A percentile compares a stretch with the other conserved stretches of the same genome.
These are phyloP conservation scores for Starmerella asiatica DNA, from an alignment of 805 yeast genomes.

Conservation along the genomic window DNA sequence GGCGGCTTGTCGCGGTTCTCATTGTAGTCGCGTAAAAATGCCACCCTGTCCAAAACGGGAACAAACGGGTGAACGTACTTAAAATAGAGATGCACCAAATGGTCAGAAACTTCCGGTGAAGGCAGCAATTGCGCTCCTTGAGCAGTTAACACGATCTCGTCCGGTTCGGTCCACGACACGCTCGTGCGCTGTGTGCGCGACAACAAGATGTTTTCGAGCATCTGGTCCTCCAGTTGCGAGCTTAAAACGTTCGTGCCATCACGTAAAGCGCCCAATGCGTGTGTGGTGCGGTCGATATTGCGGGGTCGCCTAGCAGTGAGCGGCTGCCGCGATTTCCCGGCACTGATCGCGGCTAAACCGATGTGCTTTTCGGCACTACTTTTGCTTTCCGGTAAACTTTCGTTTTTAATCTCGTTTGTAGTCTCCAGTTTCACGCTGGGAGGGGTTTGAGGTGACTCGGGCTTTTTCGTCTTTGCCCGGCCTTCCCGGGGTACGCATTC, in stretches of 20 bases:
- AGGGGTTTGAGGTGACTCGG: slow-evolving; percentile 28
- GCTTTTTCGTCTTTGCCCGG: slow-evolving; percentile 29
- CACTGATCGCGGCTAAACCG: background rate
- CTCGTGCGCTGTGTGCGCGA: slow-evolving; percentile 1
- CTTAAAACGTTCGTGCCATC: slow-evolving; percentile 1
- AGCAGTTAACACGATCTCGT: slow-evolving; percentile 34
- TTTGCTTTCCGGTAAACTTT: background rate
- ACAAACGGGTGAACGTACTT: slow-evolving; percentile 50
- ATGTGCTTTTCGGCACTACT: background rate
- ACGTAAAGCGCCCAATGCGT: background rate
- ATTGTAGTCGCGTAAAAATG: slow-evolving; percentile 46
- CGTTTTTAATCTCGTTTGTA: background rate
- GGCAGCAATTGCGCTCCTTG: slow-evolving; percentile 66
- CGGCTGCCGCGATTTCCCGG: background rate
- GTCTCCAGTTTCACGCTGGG: background rate
- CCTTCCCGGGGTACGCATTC: slow-evolving; percentile 54
- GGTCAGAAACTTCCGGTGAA: slow-evolving; percentile 41
- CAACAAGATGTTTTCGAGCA: background rate
- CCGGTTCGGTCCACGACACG: slow-evolving; percentile 25
- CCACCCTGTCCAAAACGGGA: slow-evolving; percentile 52
- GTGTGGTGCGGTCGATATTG: background rate
- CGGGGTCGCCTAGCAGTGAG: background rate
- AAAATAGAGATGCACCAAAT: slow-evolving; percentile 49
- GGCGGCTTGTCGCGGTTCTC: slow-evolving; percentile 39
- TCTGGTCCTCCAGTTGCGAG: slow-evolving; percentile 5